These are phyloP conservation scores for Coemansia sp. DNA, from an alignment of 192 early-diverging fungal genomes.

Conservation along the genomic window DNA sequence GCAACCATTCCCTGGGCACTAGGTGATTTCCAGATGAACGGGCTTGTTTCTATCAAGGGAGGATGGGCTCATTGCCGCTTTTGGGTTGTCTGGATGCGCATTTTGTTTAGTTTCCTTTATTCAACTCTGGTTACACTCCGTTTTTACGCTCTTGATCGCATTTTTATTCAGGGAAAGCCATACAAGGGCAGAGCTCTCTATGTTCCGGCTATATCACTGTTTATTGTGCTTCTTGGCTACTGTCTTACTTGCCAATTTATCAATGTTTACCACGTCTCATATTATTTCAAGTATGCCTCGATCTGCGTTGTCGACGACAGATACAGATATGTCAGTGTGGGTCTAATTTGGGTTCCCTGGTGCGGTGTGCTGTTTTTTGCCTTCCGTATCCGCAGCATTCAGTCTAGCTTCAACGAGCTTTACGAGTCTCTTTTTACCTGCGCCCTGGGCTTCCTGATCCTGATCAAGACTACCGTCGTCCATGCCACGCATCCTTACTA, in stretches of 20 bases:
- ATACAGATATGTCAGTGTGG: constrained; percentile 26
- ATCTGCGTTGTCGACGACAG: constrained; percentile 22
- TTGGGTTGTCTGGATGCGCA: constrained; percentile 39
- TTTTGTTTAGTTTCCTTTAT: constrained; percentile 18
- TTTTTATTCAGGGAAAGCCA: constrained; percentile 33
- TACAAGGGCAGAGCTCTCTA: constrained; percentile 27
- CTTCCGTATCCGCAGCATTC: constrained; percentile 22
- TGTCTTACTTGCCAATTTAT: constrained; percentile 31
- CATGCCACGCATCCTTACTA: constrained; percentile 30
- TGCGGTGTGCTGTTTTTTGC: constrained; percentile 4
- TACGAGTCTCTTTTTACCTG: constrained; percentile 11
- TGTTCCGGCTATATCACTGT: constrained; percentile 5
- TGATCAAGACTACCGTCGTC: constrained; percentile 29
- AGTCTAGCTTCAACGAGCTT: constrained; percentile 20
- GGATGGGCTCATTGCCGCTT: constrained; percentile 23
- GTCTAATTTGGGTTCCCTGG: constrained; percentile 33
- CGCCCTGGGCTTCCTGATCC: constrained; percentile 13
- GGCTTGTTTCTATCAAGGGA: constrained; percentile 10
- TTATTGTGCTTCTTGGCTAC: constrained; percentile 11
- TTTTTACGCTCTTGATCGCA: constrained; percentile 25
- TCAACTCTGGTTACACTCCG: constrained; percentile 21
- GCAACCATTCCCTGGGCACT: constrained; percentile 14
- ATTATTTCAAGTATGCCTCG: constrained; percentile 15
- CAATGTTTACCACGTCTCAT: background rate
- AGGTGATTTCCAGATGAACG: constrained; percentile 31